phyloP scores from a whole-genome alignment of 768 basidiomycete genomes.

The Strobilomyces echinocephalus region DNA sequence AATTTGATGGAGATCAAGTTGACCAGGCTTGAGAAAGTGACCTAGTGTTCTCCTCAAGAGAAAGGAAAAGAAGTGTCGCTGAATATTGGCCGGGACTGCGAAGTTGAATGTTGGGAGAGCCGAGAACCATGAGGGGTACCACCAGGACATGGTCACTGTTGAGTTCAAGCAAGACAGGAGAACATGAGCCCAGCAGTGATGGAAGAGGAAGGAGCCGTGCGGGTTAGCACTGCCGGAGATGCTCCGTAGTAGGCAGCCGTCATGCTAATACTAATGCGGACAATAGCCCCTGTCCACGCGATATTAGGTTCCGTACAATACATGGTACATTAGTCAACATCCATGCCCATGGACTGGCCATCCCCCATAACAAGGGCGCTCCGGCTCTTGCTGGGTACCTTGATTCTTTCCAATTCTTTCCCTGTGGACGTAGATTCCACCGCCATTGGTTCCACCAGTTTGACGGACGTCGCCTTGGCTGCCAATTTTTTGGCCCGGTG shows the following conservation, averaged over 20 bases:
- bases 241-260: too few relatives aligned
- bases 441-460: constrained; percentile 60
- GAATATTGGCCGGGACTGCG: constrained; percentile 65
- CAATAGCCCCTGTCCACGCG: constrained; percentile 18
- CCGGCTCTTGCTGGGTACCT: constrained; percentile 54
- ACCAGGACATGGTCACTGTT: constrained; percentile 39
- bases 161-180: constrained; percentile 10
- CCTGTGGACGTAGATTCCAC: constrained; percentile 40
- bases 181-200: constrained; percentile 10
- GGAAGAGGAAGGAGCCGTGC: not conserved
- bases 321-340: constrained; percentile 51
- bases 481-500: constrained; percentile 63
- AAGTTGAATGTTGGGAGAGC: constrained; percentile 62
- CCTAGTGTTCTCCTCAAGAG: constrained; percentile 79
- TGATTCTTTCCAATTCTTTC: constrained; percentile 74
- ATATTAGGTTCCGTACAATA: not conserved
- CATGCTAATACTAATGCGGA: constrained; percentile 15
- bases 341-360: constrained; percentile 90
- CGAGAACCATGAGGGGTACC: constrained; percentile 55
- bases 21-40: constrained; percentile 82
- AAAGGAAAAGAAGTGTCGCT: constrained; percentile 87
- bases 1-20: constrained; percentile 80
- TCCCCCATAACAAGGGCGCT: constrained; percentile 79
- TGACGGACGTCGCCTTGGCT: constrained; percentile 51
- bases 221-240: constrained; percentile 3